phyloP scores from a whole-genome alignment of 73 alveolate species.

The Paraurostyla sp. region DNA sequence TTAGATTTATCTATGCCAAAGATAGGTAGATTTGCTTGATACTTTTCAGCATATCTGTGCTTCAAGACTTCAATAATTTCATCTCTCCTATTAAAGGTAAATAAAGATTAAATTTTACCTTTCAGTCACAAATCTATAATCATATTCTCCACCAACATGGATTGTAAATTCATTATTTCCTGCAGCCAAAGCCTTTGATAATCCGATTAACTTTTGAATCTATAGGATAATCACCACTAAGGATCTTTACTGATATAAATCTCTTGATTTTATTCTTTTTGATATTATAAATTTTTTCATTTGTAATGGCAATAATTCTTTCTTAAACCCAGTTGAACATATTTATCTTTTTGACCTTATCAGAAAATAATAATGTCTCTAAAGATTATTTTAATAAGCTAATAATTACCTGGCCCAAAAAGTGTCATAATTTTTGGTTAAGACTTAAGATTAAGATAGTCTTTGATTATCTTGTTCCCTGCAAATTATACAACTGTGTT shows the following conservation, averaged over 20 bases:
- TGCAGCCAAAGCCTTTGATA: slow-evolving; percentile 57
- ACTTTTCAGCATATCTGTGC: slow-evolving; percentile 35
- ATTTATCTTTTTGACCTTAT: slow-evolving; percentile 75
- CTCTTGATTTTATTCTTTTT: slow-evolving; percentile 84
- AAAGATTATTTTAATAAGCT: not conserved
- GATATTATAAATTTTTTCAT: slow-evolving; percentile 75
- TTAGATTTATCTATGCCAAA: slow-evolving; percentile 58
- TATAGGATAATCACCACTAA: not conserved
- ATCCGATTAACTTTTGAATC: slow-evolving; percentile 55
- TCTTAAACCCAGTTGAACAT: slow-evolving; percentile 78
- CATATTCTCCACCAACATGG: slow-evolving; percentile 89
- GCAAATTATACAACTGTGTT: not conserved
- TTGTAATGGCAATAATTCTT: slow-evolving; percentile 72
- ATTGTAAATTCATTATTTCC: slow-evolving; percentile 76
- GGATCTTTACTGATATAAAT: slow-evolving; percentile 5
- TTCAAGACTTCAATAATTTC: slow-evolving; percentile 64
- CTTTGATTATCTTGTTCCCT: not conserved
- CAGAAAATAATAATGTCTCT: slow-evolving; percentile 79
- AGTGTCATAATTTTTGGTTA: slow-evolving; percentile 23
- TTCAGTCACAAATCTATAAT: slow-evolving; percentile 80
- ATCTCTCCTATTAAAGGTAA: slow-evolving; percentile 45
- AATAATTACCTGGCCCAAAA: slow-evolving; percentile 2
- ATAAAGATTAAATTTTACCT: slow-evolving; percentile 40
- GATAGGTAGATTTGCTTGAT: slow-evolving; percentile 45
- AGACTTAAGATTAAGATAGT: not conserved